Evolutionary conservation across 371 early-diverging fungal species (phyloP), one percentile per base, ranked within the genome.

Genomic region (Mortierella sp.): DNA sequence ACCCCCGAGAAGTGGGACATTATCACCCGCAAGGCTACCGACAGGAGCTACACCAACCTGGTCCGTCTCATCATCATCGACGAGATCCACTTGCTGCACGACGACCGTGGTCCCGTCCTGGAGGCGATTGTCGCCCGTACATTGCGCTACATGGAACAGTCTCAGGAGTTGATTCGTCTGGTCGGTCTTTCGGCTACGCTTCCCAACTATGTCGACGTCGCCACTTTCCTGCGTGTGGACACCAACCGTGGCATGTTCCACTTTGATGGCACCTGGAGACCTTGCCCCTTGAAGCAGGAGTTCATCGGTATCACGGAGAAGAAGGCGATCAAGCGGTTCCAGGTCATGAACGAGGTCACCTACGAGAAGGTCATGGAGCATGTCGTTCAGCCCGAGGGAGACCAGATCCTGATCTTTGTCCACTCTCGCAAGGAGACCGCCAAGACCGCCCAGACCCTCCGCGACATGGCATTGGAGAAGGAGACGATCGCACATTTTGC

Each of bases 1-100:
- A 99, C 99, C 0, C 99, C 99, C 11, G 99, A 99, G 87, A 99
- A 99, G 87, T 99, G 99, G 98, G 99, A 99, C 88, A 94, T 99
- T 39, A 94, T 98, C 64, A 99, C 99, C 37, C 94, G 99, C 79
- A 99, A 98, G 86, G 96, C 96, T 10, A 95, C 95, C 8, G 98
- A 96, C 85, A 91, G 98, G 55, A 95, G 95, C 70, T 97, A 98
- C 86, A 97, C 97, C 39, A 89, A 94, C 61, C 87, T 97, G 8
- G 98, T 99, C 3, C 92, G 96, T 37, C 90, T 99, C 24, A 89
- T 99, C 40, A 97, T 99, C 61, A 95, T 99, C 86, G 99, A 99
- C 87, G 99, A 99, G 90, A 96, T 99, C 75, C 99, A 99, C 85
- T 90, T 99, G 87, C 88, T 99, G 64, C 98, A 99, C 85, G 99